Base-by-base conservation (phyloP, 1,284 basidiomycete genomes). In the Marasmius sp. region DNA sequence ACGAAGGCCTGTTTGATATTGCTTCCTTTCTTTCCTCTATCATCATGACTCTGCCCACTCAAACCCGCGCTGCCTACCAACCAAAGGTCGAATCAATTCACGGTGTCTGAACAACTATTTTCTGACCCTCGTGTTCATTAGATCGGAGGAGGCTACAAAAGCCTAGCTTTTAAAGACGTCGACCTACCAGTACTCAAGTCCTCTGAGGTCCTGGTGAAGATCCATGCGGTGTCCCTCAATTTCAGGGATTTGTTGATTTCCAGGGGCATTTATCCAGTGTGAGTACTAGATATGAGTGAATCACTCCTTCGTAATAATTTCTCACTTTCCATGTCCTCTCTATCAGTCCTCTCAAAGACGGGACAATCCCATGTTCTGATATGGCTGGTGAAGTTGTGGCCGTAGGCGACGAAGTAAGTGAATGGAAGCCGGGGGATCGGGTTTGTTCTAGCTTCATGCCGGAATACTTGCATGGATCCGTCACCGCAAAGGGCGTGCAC, bases 351-450 rank as follows among this genome's bases (percentile, higher is more conserved):
- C 50, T 61, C 37, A 66, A 69, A 4, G 70, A 81, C 27, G 27
- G 27, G 47, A 65, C 81, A 3, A 76, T 87, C 16, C 85, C 86
- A 0, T 76, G 79, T 68, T 88, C 86, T 5, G 88, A 90, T 66
- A 79, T 82, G 64, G 86, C 88, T 12, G 87, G 88, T 9, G 83
- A 87, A 67, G 75, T 89, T 53, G 72, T 86, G 43, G 76, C 79
- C 3, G 69, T 87, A 18, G 87, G 87, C 3, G 71, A 74, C 41
- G 78, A 78, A 12, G 85, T 86, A n/a, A 79, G 70, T 39, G 70
- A 71, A 12, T 87, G 79, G 79, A 79, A 79, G 61, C 62, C 71
- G 3, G 86, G 87, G 10, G 85, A 89, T 68, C 81, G 84, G n/a
- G 85, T 88, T 59, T 81, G 76, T 55, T 73, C 78, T 4, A 81